These are phyloP conservation scores for Casuarina equisetifolia DNA, from an alignment of 306 rosid species.

Conservation along the genomic window DNA sequence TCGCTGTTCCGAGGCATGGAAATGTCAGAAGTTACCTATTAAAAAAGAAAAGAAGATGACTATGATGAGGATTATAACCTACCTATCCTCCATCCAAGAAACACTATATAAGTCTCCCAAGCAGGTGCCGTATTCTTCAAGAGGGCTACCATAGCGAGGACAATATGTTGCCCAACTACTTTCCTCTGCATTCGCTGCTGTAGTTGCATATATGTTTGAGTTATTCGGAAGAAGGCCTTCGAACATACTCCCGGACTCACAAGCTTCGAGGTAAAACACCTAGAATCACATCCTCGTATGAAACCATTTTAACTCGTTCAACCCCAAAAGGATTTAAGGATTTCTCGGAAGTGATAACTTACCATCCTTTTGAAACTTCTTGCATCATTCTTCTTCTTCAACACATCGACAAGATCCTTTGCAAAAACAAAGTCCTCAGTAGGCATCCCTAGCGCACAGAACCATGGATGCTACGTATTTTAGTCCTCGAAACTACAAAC, in stretches of 20 bases:
- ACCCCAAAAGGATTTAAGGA: background rate
- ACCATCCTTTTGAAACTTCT: conserved; percentile 54
- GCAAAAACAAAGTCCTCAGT: background rate
- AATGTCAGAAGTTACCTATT: background rate
- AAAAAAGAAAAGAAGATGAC: too few relatives aligned
- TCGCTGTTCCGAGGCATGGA: conserved; percentile 26
- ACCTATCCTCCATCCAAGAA: conserved; percentile 88
- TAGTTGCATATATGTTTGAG: conserved; percentile 53
- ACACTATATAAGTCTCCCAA: conserved; percentile 68
- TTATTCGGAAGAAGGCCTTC: conserved; percentile 59
- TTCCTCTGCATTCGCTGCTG: conserved; percentile 58
- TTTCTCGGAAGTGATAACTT: background rate
- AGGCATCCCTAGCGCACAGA: conserved; percentile 47
- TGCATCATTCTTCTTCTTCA: conserved; percentile 53
- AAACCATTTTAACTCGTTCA: background rate
- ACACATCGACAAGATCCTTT: conserved; percentile 38
- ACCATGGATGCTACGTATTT: background rate
- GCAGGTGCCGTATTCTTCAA: conserved; percentile 37
- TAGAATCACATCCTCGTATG: background rate
- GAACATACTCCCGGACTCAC: conserved; percentile 80
- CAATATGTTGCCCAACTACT: conserved; percentile 58
- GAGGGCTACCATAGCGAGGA: conserved; percentile 7
- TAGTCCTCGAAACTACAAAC: background rate
- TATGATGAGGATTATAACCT: background rate
- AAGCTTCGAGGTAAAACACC: conserved; percentile 66